These are phyloP conservation scores for Trichosanthes truncata DNA, from an alignment of 306 rosid species.

Conservation along the genomic window DNA sequence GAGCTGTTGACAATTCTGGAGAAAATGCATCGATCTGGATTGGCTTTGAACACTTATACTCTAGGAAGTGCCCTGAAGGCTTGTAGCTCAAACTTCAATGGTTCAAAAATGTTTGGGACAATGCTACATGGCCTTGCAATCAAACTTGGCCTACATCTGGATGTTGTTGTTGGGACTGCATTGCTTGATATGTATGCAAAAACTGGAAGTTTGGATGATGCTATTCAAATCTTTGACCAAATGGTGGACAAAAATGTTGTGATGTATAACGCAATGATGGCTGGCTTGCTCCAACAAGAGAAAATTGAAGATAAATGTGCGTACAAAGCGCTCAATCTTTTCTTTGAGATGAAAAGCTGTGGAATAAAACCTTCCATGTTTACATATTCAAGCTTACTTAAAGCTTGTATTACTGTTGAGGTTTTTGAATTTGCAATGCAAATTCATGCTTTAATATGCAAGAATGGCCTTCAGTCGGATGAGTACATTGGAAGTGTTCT, in stretches of 20 bases:
- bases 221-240: conserved; percentile 26
- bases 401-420: conserved; percentile 30
- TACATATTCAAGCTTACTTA: conserved; percentile 40
- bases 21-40: conserved; percentile 37
- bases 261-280: conserved; percentile 44
- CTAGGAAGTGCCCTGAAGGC: conserved; percentile 45
- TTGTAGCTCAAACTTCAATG: conserved; percentile 18
- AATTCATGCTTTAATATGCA: conserved; percentile 43
- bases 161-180: conserved; percentile 39
- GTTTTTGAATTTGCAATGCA: conserved; percentile 36
- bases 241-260: conserved; percentile 24
- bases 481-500: conserved; percentile 45
- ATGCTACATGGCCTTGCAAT: conserved; percentile 28
- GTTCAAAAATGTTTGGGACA: conserved; percentile 23
- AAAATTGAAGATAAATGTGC: conserved; percentile 15
- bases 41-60: conserved; percentile 33
- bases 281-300: conserved; percentile 32
- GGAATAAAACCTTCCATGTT: conserved; percentile 45
- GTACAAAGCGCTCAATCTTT: conserved; percentile 28
- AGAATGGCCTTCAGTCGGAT: conserved; percentile 29
- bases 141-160: conserved; percentile 33
- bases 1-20: conserved; percentile 21
- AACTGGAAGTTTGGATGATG: conserved; percentile 25
- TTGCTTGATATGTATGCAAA: conserved; percentile 61
- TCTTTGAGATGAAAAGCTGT: conserved; percentile 31